phyloP scores from a whole-genome alignment of 306 rosid genomes.

The Casuarina glauca region DNA sequence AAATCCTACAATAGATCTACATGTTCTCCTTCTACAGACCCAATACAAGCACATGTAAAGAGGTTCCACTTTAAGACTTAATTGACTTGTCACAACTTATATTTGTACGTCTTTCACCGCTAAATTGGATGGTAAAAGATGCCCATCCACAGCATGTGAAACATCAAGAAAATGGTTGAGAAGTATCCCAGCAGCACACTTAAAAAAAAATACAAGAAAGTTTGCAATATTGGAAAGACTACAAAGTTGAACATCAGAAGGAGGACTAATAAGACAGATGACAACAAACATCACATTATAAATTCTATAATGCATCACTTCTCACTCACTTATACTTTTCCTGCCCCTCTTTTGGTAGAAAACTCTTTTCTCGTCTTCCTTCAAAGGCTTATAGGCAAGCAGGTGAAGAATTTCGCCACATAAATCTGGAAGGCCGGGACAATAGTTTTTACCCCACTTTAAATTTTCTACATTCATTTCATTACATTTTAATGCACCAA shows the following conservation, averaged over 20 bases:
- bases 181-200: neutral
- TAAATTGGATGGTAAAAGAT: neutral
- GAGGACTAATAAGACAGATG: too few species aligned
- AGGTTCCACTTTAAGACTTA: neutral
- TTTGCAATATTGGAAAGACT: neutral
- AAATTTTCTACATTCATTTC: neutral
- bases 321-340: neutral
- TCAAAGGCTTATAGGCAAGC: neutral
- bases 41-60: neutral
- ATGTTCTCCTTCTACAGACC: neutral
- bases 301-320: neutral
- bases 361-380: neutral
- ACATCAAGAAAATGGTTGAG: neutral
- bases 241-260: neutral
- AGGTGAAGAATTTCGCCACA: neutral
- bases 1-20: neutral
- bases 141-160: neutral
- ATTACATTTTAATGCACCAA: neutral
- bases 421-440: neutral
- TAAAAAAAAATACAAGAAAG: neutral
- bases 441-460: neutral
- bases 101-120: too few species aligned
- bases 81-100: too few species aligned
- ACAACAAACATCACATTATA: neutral
- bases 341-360: neutral